Base-by-base conservation (phyloP, 345 rosid genomes). In the Lenwebbia sp. region DNA sequence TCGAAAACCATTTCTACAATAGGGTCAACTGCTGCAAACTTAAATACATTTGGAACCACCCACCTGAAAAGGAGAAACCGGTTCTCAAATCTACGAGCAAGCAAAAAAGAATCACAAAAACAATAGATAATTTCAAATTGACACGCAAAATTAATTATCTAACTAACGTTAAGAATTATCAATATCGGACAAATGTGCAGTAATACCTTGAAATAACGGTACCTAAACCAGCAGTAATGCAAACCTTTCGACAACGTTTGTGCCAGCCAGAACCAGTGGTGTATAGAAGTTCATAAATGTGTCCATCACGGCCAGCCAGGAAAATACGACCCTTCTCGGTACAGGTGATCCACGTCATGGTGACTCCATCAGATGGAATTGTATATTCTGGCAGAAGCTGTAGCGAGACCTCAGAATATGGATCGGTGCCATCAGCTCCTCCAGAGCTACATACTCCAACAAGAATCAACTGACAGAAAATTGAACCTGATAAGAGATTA, bases 261-360 rank as follows among this genome's bases (percentile, higher is more conserved):
- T 95, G 92, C 99, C 98, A 96, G 82, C 96, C 96, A 70, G 99
- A 95, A 86, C 98, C 98, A 86, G 96, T 92, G 49, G 96, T 92
- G 89, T 97, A 96, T 51, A 90, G 90, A 85, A 96, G 88, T 90
- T 97, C 99, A 86, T 97, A 97, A 75, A 97, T 91, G 88, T 96
- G 98, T 54, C 98, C 96, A 91, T 97, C 99, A 83, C 97, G 98
- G 86, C 99, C 99, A 84, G 98, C 95, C 89, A 95, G 88, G 93
- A 97, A 94, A 90, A 97, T 93, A 22, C 99, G 94, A 83, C 99
- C 99, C 89, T 90, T 95, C 87, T 93, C 95, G 41, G 99, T 93
- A 87, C 96, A 94, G 54, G 95, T 87, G 37, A 97, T 88, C 89
- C 96, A 96, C 82, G 96, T 95, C 99, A 97, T 96, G 47, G 99